Percentiles rank a stretch among this genome's conserved stretches.
Evolutionary conservation across 2,329 filamentous ascomycete species (phyloP).

Genomic region (Furcasterigmium sp.): DNA sequence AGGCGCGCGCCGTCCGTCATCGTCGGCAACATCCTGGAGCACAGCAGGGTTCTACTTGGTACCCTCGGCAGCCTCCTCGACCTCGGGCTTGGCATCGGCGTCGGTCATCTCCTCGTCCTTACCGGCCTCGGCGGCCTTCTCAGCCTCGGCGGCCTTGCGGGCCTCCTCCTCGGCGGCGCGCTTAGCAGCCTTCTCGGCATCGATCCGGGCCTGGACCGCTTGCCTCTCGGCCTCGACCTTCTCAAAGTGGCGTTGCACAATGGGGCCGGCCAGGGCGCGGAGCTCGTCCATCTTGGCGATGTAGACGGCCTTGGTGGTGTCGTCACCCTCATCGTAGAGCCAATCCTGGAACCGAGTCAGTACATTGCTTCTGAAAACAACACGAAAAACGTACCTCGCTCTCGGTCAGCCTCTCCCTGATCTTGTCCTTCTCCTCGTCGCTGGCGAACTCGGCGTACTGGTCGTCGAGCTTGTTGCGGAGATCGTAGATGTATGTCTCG

Average conservation of each 20-base stretch:
- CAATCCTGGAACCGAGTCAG: constrained; percentile 65
- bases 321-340: constrained; percentile 96
- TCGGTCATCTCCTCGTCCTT: constrained; percentile 62
- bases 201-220: constrained; percentile 68
- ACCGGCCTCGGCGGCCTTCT: constrained; percentile 40
- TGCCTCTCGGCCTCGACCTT: constrained; percentile 85
- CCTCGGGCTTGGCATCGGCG: constrained; percentile 49
- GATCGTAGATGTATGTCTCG: constrained; percentile 94
- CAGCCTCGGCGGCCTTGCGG: constrained; percentile 46
- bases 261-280: constrained; percentile 80
- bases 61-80: constrained; percentile 35
- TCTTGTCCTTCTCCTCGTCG: constrained; percentile 86
- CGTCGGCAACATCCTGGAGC: neutral
- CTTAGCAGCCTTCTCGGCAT: constrained; percentile 74
- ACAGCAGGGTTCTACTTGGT: constrained; percentile 13
- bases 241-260: constrained; percentile 92
- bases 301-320: constrained; percentile 90
- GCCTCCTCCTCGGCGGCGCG: constrained; percentile 56
- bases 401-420: constrained; percentile 76
- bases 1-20: neutral
- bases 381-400: constrained; percentile 60
- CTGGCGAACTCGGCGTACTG: constrained; percentile 83
- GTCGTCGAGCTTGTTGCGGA: constrained; percentile 92
- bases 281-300: constrained; percentile 95
- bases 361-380: constrained; percentile 14